Evolutionary conservation across 2,329 filamentous ascomycete genomes (phyloP), one percentile per base, ranked within the genome.

Genomic region (Teratosphaeria destructans): DNA sequence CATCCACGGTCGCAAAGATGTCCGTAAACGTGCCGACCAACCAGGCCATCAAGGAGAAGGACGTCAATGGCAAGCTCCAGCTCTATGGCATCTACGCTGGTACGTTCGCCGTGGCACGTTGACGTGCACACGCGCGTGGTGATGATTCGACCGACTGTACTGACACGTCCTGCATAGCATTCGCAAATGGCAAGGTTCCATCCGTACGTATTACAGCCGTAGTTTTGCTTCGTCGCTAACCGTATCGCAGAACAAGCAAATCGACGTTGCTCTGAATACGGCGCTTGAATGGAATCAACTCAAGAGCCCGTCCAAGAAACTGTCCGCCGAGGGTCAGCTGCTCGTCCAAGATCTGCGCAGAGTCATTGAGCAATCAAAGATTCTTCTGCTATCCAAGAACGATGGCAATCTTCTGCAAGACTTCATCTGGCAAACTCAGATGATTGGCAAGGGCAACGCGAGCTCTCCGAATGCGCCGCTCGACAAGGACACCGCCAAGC

Each of bases 1-100:
- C 43, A 49, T 5, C 1, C 43, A 5, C 43, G 43, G n/a, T 19
- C n/a, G 43, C 43, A 19, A 26, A 23, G 16, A 49, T 49, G 43
- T 49, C 71, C 60, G 87, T 93, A 70, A 92, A 94, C 75, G 83
- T 81, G 67, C 89, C 90, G 35, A 86, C 84, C 63, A 82, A 94
- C 74, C 70, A 81, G 62, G 86, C 88, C 78, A 75, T 83, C 74
- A 93, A 92, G 82, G 90, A 95, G 78, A 82, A 78, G 71, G 84
- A 96, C 73, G 87, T 97, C 76, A 94, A 94, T 76, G 85, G 86
- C 73, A 99, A 99, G 80, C 85, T 99, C 57, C 92, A 96, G 76
- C 77, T 97, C 43, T 99, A 95, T 71, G 94, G 93, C 70, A 96
- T 97, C 75, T 83, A 86, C 76, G 78, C 81, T 66, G 83, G 83